Percentiles rank a stretch among this genome's conserved stretches.
Evolutionary conservation across 129 eudicot genomes (phyloP).

Genomic region (Saposhnikovia divaricata): DNA sequence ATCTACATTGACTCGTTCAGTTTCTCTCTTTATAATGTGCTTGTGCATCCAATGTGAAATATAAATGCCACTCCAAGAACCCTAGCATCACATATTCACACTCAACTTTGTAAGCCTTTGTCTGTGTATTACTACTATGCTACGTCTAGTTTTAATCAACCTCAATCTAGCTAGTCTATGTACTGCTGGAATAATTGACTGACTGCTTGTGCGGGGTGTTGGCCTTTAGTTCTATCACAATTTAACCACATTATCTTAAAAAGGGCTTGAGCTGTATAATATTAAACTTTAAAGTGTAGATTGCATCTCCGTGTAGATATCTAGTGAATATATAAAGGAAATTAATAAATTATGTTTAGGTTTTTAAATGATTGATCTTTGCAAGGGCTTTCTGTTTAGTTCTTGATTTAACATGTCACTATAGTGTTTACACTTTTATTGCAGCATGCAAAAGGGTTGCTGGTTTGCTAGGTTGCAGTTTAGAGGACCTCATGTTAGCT

Average conservation of each 20-base stretch:
- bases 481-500: constrained; percentile 51
- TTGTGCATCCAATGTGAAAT: background rate
- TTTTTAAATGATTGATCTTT: background rate
- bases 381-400: background rate
- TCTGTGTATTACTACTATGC: background rate
- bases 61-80: background rate
- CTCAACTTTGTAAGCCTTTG: background rate
- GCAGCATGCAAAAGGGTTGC: constrained; percentile 75
- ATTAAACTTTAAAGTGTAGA: background rate
- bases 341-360: too few relatives aligned
- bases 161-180: background rate
- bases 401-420: background rate
- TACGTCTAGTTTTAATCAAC: background rate
- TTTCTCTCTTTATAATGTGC: background rate
- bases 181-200: background rate
- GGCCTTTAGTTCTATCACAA: background rate
- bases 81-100: background rate
- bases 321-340: background rate
- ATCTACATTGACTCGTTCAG: background rate
- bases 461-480: constrained; percentile 68
- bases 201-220: background rate
- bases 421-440: constrained; percentile 3
- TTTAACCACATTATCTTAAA: background rate
- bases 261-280: background rate
- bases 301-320: background rate